These are phyloP conservation scores for Fusarium sp. DNA, from an alignment of 2,329 filamentous ascomycete genomes.

Conservation along the genomic window DNA sequence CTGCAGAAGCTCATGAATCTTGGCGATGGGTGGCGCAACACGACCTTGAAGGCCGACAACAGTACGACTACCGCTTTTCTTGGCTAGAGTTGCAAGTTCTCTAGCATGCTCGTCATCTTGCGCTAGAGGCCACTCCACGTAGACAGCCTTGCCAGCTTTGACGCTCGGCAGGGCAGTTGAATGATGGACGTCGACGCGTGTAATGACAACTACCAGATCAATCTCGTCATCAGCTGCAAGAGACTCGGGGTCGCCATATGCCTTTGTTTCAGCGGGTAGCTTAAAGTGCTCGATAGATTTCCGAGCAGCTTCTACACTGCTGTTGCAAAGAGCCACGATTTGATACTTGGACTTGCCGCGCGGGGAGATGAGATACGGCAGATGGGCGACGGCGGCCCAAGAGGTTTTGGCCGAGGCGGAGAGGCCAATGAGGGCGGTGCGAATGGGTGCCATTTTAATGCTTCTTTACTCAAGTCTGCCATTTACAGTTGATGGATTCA, in stretches of 20 bases:
- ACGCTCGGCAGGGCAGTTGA: constrained; percentile 58
- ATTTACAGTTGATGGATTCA: background rate
- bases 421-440: constrained; percentile 69
- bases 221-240: constrained; percentile 62
- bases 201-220: constrained; percentile 66
- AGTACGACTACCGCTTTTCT: constrained; percentile 49
- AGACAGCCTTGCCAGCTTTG: constrained; percentile 64
- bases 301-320: constrained; percentile 56
- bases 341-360: constrained; percentile 56
- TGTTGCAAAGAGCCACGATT: constrained; percentile 66
- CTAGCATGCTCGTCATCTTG: constrained; percentile 54
- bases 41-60: constrained; percentile 65
- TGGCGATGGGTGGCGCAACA: constrained; percentile 56
- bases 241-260: constrained; percentile 62
- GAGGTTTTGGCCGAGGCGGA: constrained; percentile 62
- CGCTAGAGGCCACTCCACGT: constrained; percentile 69
- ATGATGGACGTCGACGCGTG: constrained; percentile 65
- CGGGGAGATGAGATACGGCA: constrained; percentile 67
- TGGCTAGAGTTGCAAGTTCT: constrained; percentile 54
- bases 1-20: constrained; percentile 58
- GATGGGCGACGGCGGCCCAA: constrained; percentile 68
- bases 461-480: too few species aligned
- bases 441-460: constrained; percentile 64
- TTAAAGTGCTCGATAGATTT: constrained; percentile 57
- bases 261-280: constrained; percentile 54